phyloP scores from a whole-genome alignment of 169 alveolate genomes.

The Plasmodium chabaudi region DNA sequence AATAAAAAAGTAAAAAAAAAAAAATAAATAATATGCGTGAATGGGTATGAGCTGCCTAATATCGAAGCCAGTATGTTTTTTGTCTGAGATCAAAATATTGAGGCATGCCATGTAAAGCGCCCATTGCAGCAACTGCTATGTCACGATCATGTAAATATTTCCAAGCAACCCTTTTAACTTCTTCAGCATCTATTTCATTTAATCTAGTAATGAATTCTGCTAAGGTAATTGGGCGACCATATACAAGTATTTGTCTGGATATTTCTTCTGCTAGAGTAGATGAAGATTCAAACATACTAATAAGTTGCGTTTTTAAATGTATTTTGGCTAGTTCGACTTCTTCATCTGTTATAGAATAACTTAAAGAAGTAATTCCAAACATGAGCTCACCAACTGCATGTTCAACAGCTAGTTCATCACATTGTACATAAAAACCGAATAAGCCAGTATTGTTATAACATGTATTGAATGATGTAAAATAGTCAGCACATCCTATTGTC shows the following conservation, averaged over 20 bases:
- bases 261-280: slow-evolving; percentile 89
- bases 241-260: slow-evolving; percentile 88
- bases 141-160: slow-evolving; percentile 88
- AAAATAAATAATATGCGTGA: not conserved
- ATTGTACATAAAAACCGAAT: slow-evolving; percentile 90
- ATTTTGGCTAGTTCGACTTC: slow-evolving; percentile 88
- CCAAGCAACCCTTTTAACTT: slow-evolving; percentile 90
- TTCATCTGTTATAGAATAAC: slow-evolving; percentile 87
- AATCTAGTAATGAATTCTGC: slow-evolving; percentile 87
- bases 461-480: slow-evolving; percentile 89
- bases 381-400: slow-evolving; percentile 89
- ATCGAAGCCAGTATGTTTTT: slow-evolving; percentile 87
- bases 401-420: slow-evolving; percentile 90
- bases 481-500: slow-evolving; percentile 90
- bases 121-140: slow-evolving; percentile 87
- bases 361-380: slow-evolving; percentile 88
- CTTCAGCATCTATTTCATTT: slow-evolving; percentile 88
- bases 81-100: slow-evolving; percentile 83
- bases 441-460: slow-evolving; percentile 95
- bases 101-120: slow-evolving; percentile 88
- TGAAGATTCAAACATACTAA: slow-evolving; percentile 86
- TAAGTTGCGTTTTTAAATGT: slow-evolving; percentile 84
- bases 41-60: slow-evolving; percentile 21
- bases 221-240: slow-evolving; percentile 87
- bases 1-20: too few species aligned